A percentile compares a stretch with the other conserved stretches of the same genome.
Conservation (phyloP, 176 grass and related monocot genomes). For the Ensete glaucum region DNA sequence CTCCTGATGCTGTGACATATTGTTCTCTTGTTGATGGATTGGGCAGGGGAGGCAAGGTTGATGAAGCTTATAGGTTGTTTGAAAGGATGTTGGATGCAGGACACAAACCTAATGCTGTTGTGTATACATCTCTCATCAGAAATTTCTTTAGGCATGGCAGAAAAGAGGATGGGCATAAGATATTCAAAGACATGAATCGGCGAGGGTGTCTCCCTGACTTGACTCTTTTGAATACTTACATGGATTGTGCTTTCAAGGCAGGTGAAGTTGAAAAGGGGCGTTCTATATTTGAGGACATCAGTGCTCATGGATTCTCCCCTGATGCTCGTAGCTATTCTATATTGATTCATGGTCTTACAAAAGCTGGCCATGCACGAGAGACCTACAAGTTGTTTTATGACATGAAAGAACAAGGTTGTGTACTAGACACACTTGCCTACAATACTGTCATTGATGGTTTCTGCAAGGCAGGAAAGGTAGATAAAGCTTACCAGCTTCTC, state of each 20-base stretch:
- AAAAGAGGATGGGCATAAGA: constrained; percentile 97
- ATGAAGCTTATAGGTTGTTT: constrained; percentile 75
- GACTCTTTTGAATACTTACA: constrained; percentile 86
- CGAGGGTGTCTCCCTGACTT: constrained; percentile 65
- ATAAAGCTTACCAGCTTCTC: constrained; percentile 86
- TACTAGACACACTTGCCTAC: constrained; percentile 65
- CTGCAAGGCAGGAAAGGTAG: constrained; percentile 84
- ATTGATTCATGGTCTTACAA: constrained; percentile 89
- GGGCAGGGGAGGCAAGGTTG: constrained; percentile 75
- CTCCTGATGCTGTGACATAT: constrained; percentile 64
- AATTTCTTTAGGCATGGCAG: constrained; percentile 86
- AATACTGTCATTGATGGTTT: constrained; percentile 87
- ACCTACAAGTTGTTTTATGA: constrained; percentile 77
- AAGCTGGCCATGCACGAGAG: constrained; percentile 85
- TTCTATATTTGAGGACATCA: constrained; percentile 71
- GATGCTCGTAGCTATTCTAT: constrained; percentile 79
- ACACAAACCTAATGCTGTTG: constrained; percentile 55
- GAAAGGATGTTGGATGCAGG: constrained; percentile 81
- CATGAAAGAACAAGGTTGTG: constrained; percentile 84
- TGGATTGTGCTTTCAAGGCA: constrained; percentile 89
- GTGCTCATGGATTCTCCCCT: constrained; percentile 45
- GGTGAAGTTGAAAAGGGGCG: constrained; percentile 68
- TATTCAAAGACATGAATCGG: constrained; percentile 82
- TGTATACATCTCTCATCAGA: constrained; percentile 78
- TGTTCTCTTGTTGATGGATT: constrained; percentile 88